Evolutionary conservation across 768 basidiomycete species (phyloP).

Genomic region (Boletus subcaerulescens): DNA sequence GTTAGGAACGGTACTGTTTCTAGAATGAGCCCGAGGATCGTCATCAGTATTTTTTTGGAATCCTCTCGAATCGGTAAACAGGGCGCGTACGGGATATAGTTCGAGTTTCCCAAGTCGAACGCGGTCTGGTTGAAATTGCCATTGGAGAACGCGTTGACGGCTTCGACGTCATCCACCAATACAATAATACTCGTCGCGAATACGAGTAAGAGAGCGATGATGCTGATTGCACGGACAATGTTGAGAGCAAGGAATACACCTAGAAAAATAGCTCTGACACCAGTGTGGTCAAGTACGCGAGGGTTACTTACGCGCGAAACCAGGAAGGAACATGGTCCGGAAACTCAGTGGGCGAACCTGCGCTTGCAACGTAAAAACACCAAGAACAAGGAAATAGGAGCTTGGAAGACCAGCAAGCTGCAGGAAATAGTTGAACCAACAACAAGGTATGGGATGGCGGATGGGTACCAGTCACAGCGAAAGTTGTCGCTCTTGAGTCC

Average conservation of each 20-base stretch:
- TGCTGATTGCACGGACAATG: slow-evolving; percentile 67
- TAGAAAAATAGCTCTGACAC: slow-evolving; percentile 12
- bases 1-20: slow-evolving; percentile 86
- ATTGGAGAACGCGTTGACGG: slow-evolving; percentile 60
- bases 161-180: slow-evolving; percentile 72
- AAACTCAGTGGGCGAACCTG: slow-evolving; percentile 15
- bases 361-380: slow-evolving; percentile 13
- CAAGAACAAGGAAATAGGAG: not conserved
- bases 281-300: not conserved
- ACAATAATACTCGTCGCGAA: slow-evolving; percentile 73
- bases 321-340: slow-evolving; percentile 21
- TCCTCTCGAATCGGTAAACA: not conserved
- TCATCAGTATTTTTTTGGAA: not conserved
- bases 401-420: slow-evolving; percentile 29
- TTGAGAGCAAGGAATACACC: slow-evolving; percentile 76
- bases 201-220: slow-evolving; percentile 76
- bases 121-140: slow-evolving; percentile 37
- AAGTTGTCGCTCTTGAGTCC: not conserved
- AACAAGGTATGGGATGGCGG: not conserved
- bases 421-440: not conserved
- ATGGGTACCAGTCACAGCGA: not conserved
- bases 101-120: slow-evolving; percentile 53
- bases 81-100: slow-evolving; percentile 74
- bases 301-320: slow-evolving; percentile 26
- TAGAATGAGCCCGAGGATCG: slow-evolving; percentile 12